These are phyloP conservation scores for Lactarius trivialis DNA, from an alignment of 768 basidiomycete species.

Conservation along the genomic window DNA sequence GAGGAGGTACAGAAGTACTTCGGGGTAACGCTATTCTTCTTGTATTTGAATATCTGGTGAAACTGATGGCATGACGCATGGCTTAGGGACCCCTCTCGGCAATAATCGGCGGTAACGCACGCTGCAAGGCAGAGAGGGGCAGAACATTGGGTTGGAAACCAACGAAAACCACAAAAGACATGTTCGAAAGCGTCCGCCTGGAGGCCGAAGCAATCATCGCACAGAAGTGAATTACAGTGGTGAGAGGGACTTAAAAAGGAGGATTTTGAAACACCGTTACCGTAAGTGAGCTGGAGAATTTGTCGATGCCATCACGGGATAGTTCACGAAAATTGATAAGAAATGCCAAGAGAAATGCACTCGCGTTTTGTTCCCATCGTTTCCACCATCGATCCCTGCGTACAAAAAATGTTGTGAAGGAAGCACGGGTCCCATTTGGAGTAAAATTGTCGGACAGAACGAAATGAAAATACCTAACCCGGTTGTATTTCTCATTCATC, in stretches of 20 bases:
- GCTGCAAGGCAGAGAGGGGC: slow-evolving; percentile 38
- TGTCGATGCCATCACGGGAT: not conserved
- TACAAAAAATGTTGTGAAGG: too few species aligned
- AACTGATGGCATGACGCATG: not conserved
- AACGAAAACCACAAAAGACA: slow-evolving; percentile 40
- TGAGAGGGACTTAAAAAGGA: not conserved
- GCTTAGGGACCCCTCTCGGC: slow-evolving; percentile 18
- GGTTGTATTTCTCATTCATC: not conserved
- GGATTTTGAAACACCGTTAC: too few species aligned
- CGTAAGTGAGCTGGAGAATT: not conserved
- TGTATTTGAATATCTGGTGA: not conserved
- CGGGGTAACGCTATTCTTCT: slow-evolving; percentile 8
- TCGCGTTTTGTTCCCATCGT: too few species aligned
- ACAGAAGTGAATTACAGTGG: slow-evolving; percentile 6
- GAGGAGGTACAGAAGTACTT: slow-evolving; percentile 40
- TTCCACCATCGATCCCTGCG: too few species aligned
- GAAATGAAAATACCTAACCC: not conserved
- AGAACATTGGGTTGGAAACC: slow-evolving; percentile 49
- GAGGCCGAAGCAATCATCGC: slow-evolving; percentile 34
- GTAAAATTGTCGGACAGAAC: not conserved
- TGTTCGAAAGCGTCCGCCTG: slow-evolving; percentile 41
- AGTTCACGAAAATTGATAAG: not conserved
- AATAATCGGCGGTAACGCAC: slow-evolving; percentile 36
- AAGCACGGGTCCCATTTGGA: not conserved
- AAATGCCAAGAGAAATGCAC: too few species aligned